These are phyloP conservation scores for Leptographium radiaticola DNA, from an alignment of 2,329 filamentous ascomycete species.

Conservation along the genomic window DNA sequence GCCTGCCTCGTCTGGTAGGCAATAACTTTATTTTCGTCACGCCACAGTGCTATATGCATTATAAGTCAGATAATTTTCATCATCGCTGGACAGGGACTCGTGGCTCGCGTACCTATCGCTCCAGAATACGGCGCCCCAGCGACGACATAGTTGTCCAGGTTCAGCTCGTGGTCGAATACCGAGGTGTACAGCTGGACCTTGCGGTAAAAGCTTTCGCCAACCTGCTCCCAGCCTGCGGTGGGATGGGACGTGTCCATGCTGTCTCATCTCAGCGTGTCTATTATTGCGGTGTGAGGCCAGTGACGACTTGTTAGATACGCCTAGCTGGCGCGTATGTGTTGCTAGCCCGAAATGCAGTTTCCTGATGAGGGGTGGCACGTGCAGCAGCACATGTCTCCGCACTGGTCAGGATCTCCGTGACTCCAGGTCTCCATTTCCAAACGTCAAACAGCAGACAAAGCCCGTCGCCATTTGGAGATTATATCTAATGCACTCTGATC, in stretches of 20 bases:
- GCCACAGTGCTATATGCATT: constrained; percentile 60
- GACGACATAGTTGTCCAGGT: constrained; percentile 89
- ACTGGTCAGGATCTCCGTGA: neutral
- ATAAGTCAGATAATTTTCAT: neutral
- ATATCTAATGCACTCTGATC: neutral
- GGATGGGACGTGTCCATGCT: constrained; percentile 48
- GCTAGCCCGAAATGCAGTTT: neutral
- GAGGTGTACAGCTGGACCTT: constrained; percentile 88
- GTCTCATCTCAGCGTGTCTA: constrained; percentile 3
- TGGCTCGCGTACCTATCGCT: constrained; percentile 58
- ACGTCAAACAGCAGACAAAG: neutral
- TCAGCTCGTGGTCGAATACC: constrained; percentile 83
- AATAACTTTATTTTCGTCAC: constrained; percentile 74
- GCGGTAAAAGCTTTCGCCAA: constrained; percentile 90
- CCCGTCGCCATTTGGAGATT: neutral
- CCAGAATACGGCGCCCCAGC: constrained; percentile 87
- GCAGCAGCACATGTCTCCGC: neutral
- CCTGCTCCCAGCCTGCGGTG: constrained; percentile 84
- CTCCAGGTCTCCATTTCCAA: neutral
- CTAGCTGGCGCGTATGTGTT: neutral
- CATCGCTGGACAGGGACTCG: neutral
- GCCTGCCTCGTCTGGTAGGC: constrained; percentile 60
- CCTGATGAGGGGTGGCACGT: neutral
- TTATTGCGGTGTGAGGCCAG: neutral
- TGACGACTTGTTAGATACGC: neutral